phyloP scores from a whole-genome alignment of 2,329 filamentous ascomycete species.

The Tolypocladium pustulatum region DNA sequence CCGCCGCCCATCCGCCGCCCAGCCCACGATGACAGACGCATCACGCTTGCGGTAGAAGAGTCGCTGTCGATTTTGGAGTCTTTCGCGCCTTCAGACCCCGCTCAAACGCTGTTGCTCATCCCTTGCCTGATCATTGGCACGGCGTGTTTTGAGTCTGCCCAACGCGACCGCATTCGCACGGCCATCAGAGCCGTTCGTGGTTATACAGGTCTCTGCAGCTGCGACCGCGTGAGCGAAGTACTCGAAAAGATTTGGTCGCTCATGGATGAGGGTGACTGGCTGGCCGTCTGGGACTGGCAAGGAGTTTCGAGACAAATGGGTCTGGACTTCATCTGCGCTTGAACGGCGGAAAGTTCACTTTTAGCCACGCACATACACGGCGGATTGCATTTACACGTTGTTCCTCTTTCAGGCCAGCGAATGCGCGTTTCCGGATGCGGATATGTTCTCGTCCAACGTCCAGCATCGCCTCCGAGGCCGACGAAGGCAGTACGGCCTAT shows the following conservation, averaged over 20 bases:
- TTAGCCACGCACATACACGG: background rate
- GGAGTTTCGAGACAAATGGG: constrained; percentile 39
- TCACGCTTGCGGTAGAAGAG: constrained; percentile 45
- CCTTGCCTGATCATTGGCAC: constrained; percentile 51
- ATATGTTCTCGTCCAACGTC: background rate
- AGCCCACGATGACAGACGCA: constrained; percentile 36
- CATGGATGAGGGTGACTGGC: constrained; percentile 48
- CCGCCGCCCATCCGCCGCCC: constrained; percentile 37
- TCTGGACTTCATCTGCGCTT: constrained; percentile 45
- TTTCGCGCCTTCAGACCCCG: constrained; percentile 46
- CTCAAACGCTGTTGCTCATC: constrained; percentile 48
- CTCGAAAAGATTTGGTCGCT: constrained; percentile 49
- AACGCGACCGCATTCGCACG: constrained; percentile 40
- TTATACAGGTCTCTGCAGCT: constrained; percentile 51
- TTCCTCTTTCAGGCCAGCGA: background rate
- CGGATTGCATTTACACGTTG: background rate
- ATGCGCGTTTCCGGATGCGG: background rate
- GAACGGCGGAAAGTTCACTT: constrained; percentile 2
- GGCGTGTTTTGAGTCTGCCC: constrained; percentile 41
- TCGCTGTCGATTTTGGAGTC: constrained; percentile 43
- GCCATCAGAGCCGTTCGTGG: constrained; percentile 40
- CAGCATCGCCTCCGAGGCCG: background rate
- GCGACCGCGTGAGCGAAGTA: constrained; percentile 40
- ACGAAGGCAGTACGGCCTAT: background rate
- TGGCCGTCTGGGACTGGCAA: constrained; percentile 55